Evolutionary conservation across 192 early-diverging fungal genomes (phyloP).

Genomic region (Helicostylum pulchrum): DNA sequence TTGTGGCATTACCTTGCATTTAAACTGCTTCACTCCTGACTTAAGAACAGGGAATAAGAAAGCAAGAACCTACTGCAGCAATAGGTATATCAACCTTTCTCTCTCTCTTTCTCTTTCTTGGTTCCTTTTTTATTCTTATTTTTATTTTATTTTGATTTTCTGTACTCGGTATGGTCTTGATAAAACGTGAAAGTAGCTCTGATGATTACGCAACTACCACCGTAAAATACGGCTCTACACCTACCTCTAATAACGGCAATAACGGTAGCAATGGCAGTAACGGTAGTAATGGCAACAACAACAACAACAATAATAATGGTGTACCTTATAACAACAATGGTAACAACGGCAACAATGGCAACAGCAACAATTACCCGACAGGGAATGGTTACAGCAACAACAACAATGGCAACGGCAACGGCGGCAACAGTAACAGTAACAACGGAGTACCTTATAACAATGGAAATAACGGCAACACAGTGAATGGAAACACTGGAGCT

Average conservation of each 20-base stretch:
- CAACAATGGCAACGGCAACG: background rate
- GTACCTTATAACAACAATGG: background rate
- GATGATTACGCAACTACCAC: background rate
- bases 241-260: background rate
- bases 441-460: background rate
- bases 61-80: no score
- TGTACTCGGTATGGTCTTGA: background rate
- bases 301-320: background rate
- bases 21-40: slow-evolving; percentile 13
- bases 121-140: background rate
- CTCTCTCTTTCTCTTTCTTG: background rate
- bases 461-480: background rate
- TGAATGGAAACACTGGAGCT: background rate
- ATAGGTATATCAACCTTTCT: background rate
- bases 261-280: background rate
- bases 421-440: no score
- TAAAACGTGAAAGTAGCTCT: slow-evolving; percentile 2
- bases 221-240: background rate
- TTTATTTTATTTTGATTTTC: background rate
- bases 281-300: slow-evolving; percentile 6
- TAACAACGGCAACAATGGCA: background rate
- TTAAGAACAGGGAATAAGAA: background rate
- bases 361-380: background rate
- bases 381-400: background rate
- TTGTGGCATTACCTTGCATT: background rate